Evolutionary conservation across 106 monocot species (phyloP).

Genomic region (Phalaenopsis equestris): DNA sequence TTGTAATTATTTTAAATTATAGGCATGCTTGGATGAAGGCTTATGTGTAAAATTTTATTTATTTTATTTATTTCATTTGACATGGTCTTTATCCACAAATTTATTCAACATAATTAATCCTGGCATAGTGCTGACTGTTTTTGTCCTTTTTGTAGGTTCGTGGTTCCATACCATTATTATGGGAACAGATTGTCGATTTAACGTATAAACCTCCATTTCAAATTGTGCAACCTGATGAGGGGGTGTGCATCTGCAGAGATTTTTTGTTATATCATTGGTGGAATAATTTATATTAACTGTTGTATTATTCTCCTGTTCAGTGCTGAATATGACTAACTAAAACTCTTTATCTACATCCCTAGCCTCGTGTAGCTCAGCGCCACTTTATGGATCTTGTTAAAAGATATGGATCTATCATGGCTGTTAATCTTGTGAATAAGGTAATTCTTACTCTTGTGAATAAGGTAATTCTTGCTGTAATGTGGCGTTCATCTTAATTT

Average conservation of each 20-base stretch:
- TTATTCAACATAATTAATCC: not conserved
- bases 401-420: conserved; percentile 77
- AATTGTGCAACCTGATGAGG: conserved; percentile 78
- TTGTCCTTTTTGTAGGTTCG: conserved; percentile 38
- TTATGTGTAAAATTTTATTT: not conserved
- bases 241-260: conserved; percentile 30
- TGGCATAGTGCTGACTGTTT: not conserved
- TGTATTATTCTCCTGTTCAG: not conserved
- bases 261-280: not conserved
- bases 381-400: conserved; percentile 87
- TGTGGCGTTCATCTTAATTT: not conserved
- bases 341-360: conserved; percentile 11
- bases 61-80: not conserved
- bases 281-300: not conserved
- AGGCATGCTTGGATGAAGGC: not conserved
- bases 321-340: not conserved
- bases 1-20: not conserved
- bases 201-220: conserved; percentile 89
- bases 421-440: conserved; percentile 88
- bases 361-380: conserved; percentile 69
- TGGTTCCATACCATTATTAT: conserved; percentile 93
- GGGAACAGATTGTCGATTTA: conserved; percentile 99
- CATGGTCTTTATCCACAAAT: not conserved
- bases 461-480: conserved; percentile 34
- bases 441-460: conserved; percentile 86